Evolutionary conservation across 75 land plant genomes (phyloP).

Genomic region (Gnetum montanum): DNA sequence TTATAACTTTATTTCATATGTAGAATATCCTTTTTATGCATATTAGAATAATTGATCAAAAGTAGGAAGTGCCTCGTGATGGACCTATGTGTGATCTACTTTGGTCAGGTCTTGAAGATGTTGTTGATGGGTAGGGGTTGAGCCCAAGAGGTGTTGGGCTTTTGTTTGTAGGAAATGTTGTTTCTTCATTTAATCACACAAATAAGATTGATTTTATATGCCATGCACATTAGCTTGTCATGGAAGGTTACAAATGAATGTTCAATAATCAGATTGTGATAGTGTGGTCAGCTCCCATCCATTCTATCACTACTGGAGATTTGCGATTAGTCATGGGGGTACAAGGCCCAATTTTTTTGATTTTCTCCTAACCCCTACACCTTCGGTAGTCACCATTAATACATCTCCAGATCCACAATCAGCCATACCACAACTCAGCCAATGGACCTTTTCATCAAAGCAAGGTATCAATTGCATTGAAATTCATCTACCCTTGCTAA

Average conservation of each 20-base stretch:
- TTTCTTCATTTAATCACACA: constrained; percentile 69
- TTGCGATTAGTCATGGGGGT: too few relatives aligned
- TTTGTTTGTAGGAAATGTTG: constrained; percentile 91
- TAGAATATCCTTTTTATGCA: constrained; percentile 13
- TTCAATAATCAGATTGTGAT: constrained; percentile 94
- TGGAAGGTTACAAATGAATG: constrained; percentile 99
- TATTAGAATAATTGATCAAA: constrained; percentile 93
- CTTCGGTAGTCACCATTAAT: too few relatives aligned
- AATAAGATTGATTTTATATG: constrained; percentile 93
- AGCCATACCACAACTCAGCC: too few relatives aligned
- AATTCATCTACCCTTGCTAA: too few relatives aligned
- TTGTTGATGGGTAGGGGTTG: constrained; percentile 94
- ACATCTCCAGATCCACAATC: too few relatives aligned
- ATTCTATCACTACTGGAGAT: constrained; percentile 79
- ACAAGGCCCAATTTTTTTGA: too few relatives aligned
- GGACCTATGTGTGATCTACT: constrained; percentile 99
- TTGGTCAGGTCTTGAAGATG: constrained; percentile 99
- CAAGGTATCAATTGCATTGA: too few relatives aligned
- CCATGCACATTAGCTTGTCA: constrained; percentile 96
- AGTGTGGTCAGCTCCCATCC: constrained; percentile 99
- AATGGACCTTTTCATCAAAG: too few relatives aligned
- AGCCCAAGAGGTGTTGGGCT: constrained; percentile 98
- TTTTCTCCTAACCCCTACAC: too few relatives aligned
- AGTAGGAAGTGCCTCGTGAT: constrained; percentile 99
- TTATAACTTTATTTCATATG: not conserved